Conservation (phyloP, 257 asterid genomes). For the Nicotiana undulata region DNA sequence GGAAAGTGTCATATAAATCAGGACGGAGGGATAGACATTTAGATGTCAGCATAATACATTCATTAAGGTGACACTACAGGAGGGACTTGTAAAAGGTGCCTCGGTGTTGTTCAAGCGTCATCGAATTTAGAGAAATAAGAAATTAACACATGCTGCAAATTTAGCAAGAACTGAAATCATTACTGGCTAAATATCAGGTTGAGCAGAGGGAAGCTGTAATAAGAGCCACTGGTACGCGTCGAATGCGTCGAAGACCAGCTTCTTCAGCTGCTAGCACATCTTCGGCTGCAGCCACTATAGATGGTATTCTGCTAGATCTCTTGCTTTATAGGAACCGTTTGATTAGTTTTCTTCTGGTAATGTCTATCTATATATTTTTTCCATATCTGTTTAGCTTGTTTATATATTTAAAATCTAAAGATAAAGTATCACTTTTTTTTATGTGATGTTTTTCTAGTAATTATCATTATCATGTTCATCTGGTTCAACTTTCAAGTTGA, state of each 20-base stretch:
- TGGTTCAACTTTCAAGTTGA: neutral
- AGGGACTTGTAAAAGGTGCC: neutral
- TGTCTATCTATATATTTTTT: neutral
- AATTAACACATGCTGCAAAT: neutral
- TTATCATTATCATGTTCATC: neutral
- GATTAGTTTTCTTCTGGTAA: neutral
- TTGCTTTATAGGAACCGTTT: neutral
- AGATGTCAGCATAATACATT: neutral
- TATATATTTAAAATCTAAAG: neutral
- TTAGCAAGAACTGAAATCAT: neutral
- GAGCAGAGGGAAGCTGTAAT: slow-evolving; percentile 60
- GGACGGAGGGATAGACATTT: neutral
- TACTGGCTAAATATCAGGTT: slow-evolving; percentile 25
- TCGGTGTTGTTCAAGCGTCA: neutral
- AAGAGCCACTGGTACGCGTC: slow-evolving; percentile 49
- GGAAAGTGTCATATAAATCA: neutral
- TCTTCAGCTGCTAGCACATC: slow-evolving; percentile 80
- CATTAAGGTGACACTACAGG: neutral
- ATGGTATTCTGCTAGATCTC: slow-evolving; percentile 35
- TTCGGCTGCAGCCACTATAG: slow-evolving; percentile 49
- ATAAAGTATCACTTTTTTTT: neutral
- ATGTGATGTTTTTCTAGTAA: neutral
- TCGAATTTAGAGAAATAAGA: neutral
- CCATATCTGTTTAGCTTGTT: neutral
- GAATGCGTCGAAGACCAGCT: slow-evolving; percentile 77